Evolutionary conservation across 2,329 filamentous ascomycete genomes (phyloP).

Genomic region (Neonectria magnoliae): DNA sequence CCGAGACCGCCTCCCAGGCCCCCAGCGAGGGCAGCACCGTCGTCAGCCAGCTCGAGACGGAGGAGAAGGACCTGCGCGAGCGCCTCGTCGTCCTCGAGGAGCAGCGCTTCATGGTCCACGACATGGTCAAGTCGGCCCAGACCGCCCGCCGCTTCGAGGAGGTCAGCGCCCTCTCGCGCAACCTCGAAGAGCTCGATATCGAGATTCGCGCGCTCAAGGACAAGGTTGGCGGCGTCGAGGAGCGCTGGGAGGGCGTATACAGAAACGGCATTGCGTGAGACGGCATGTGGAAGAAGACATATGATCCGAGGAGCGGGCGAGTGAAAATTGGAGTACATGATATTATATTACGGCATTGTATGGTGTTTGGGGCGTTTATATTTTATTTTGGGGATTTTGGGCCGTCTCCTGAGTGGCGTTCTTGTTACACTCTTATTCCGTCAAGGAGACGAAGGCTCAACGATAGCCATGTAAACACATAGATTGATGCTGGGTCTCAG

Average conservation of each 20-base stretch:
- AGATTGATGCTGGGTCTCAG: background rate
- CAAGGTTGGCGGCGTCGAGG: conserved; percentile 74
- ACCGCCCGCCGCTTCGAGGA: conserved; percentile 86
- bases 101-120: conserved; percentile 87
- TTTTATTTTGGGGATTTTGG: conserved; percentile 15
- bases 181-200: conserved; percentile 81
- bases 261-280: conserved; percentile 41
- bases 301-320: background rate
- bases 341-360: conserved; percentile 43
- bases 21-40: conserved; percentile 63
- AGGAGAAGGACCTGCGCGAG: conserved; percentile 85
- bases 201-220: conserved; percentile 77
- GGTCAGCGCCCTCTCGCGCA: conserved; percentile 79
- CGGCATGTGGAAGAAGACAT: background rate
- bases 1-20: conserved; percentile 57
- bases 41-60: conserved; percentile 73
- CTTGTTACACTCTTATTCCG: background rate
- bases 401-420: conserved; percentile 6
- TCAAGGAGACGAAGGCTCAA: background rate
- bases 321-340: conserved; percentile 5
- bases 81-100: conserved; percentile 87
- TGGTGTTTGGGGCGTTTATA: conserved; percentile 45
- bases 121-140: conserved; percentile 83
- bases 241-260: conserved; percentile 65
- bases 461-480: background rate